Conservation (phyloP, 2,329 filamentous ascomycete genomes). For the Penicillium sp. region DNA sequence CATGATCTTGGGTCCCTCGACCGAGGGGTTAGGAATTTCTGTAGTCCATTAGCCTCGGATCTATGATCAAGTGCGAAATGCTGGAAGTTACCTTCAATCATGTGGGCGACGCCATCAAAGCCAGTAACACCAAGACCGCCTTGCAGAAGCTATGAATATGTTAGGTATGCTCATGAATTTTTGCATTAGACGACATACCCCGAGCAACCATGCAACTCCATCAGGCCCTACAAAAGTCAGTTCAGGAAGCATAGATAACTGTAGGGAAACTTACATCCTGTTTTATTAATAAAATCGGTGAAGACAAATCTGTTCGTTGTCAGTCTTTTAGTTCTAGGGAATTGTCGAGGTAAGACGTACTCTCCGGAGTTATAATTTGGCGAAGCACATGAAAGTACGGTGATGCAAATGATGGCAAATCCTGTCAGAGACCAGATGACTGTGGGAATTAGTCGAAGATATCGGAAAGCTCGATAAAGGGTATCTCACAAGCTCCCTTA, state of each 20-base stretch:
- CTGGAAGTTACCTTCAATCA: slow-evolving; percentile 46
- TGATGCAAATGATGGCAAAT: slow-evolving; percentile 68
- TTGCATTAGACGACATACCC: slow-evolving; percentile 28
- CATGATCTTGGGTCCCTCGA: slow-evolving; percentile 65
- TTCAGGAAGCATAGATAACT: neutral
- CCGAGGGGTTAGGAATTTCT: slow-evolving; percentile 46
- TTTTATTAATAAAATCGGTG: slow-evolving; percentile 63
- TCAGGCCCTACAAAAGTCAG: slow-evolving; percentile 51
- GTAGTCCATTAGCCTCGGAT: slow-evolving; percentile 5
- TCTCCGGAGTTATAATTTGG: slow-evolving; percentile 62
- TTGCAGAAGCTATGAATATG: slow-evolving; percentile 40
- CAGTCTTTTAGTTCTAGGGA: neutral
- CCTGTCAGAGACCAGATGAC: slow-evolving; percentile 68
- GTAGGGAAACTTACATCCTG: slow-evolving; percentile 50
- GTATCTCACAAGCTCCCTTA: slow-evolving; percentile 56
- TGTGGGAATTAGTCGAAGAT: slow-evolving; percentile 1
- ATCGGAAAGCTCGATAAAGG: neutral
- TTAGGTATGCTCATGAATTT: slow-evolving; percentile 16
- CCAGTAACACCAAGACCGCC: slow-evolving; percentile 55
- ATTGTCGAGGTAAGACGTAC: slow-evolving; percentile 45
- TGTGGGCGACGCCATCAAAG: slow-evolving; percentile 50
- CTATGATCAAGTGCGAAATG: neutral
- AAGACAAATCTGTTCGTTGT: slow-evolving; percentile 49
- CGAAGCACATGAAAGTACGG: slow-evolving; percentile 63
- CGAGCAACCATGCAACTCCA: slow-evolving; percentile 53